Evolutionary conservation across 1,139 yeast species (phyloP), one percentile per base, ranked within the genome.

Genomic region (Pneumocystis canis): DNA sequence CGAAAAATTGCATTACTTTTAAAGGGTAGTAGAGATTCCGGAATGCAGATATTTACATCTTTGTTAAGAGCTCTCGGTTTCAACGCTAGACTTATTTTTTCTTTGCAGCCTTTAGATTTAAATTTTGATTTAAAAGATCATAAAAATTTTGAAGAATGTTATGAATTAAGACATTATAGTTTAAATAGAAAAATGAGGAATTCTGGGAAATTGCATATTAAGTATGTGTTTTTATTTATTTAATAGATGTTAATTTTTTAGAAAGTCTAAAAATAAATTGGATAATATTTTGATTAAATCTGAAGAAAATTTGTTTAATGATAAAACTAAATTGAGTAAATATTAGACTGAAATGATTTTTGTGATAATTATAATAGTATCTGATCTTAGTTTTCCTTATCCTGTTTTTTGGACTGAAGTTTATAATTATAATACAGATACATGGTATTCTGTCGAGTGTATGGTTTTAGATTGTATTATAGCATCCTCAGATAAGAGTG

Each of bases 381-480:
- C 30, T 47, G 54, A 47, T 9, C 14, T 28, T 25, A 25, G 54
- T 37, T 75, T 82, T 0, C 70, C 72, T 4, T 84, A 76, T 70
- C 97, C 97, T 0, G 78, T 89, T 0, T 89, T 85, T 70, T 92
- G 98, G 98, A 84, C 83, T 18, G 99, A 92, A 72, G 96, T 87
- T 0, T 92, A 96, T 95, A 92, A 92, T 71, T 79, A 79, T 61
- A 82, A 80, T 65, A 74, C 82, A 3, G 79, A 82, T 65, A 81
- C 79, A 66, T 90, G 97, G 95, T 79, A 89, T n/a, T 82, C 95
- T 3, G 78, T 89, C 1, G 97, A 92, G 69, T 94, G 97, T 0
- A 76, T 84, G 0, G 83, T 82, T 25, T 79, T 84, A 59, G 74
- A 81, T 63, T 47, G 54, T 47, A 31, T 25, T 25, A 4, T 47